Base-by-base conservation (phyloP, 805 yeast genomes). In the Jamesozyma rosinii region DNA sequence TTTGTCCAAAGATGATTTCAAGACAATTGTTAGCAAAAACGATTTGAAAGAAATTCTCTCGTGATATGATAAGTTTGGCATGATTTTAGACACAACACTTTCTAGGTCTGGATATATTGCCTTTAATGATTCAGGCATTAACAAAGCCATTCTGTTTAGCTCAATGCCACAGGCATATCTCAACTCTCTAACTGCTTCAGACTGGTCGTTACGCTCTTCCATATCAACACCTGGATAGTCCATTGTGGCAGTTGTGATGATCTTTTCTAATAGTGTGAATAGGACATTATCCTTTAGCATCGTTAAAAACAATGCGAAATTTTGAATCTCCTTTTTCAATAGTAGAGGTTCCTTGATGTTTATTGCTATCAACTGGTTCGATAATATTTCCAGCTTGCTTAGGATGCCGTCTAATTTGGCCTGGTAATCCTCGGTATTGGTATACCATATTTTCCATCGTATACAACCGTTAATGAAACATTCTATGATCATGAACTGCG, bases 81-180 rank as follows among this genome's bases (percentile, higher is more conserved):
- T 64, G 29, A 92, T 78, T 37, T 74, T 74, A 3, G 83, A 76
- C 36, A 94, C 81, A 0, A 84, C 97, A 37, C 70, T 71, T 59
- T 94, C 97, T 43, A 92, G 66, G 53, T 90, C 95, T 32, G 75
- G 76, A 51, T 85, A 81, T 11, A 90, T 88, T 49, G 76, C 77
- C 61, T 81, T 83, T 51, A 92, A 70, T 0, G 95, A 76, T 52
- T 84, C 95, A 0, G 98, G 97, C 83, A 92, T 89, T 60, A 94
- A 72, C 61, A 89, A 83, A 1, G 97, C 98, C 63, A 92, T 74
- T 57, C 98, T 70, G 61, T 92, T 90, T 45, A 92, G 71, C 63
- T 92, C 99, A 0, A 95, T 87, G 35, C 97, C 98, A 62, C 96
- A 85, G 41, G 88, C 81, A 1, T 92, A 83, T 53, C 97, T 74